These are phyloP conservation scores for Corymbia calophylla DNA, from an alignment of 441 rosid genomes.

Conservation along the genomic window DNA sequence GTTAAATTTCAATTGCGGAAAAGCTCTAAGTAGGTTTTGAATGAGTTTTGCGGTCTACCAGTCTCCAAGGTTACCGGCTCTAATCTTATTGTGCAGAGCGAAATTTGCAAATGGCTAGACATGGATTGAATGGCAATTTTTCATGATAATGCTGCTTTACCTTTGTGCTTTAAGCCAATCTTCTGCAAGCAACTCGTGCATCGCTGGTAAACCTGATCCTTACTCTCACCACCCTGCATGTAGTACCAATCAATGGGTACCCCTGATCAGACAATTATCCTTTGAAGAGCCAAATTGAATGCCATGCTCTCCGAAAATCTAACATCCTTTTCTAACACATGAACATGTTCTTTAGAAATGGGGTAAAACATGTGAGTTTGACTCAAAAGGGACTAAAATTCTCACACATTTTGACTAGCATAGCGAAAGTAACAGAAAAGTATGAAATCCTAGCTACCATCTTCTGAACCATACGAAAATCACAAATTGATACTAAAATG, in stretches of 20 bases:
- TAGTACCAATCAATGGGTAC: not conserved
- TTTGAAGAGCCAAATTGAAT: not conserved
- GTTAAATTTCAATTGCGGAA: not conserved
- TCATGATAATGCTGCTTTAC: not conserved
- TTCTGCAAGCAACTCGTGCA: not conserved
- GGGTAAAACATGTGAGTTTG: not conserved
- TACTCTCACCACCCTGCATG: not conserved
- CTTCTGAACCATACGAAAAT: not conserved
- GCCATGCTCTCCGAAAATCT: not conserved
- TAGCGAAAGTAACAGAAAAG: not conserved
- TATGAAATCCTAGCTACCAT: not conserved
- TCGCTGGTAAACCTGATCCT: not conserved
- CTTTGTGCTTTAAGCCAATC: not conserved
- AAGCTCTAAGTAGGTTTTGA: not conserved
- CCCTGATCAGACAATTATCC: not conserved
- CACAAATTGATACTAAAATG: not conserved
- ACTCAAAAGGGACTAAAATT: not conserved
- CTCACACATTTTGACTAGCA: not conserved
- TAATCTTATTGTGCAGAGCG: not conserved
- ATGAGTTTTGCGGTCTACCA: not conserved
- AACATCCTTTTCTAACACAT: not conserved
- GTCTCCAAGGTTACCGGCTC: not conserved
- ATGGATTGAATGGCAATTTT: not conserved
- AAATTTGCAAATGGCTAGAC: not conserved
- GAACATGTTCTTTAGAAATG: not conserved